phyloP scores from a whole-genome alignment of 441 rosid species.

The Mallotus repandus region DNA sequence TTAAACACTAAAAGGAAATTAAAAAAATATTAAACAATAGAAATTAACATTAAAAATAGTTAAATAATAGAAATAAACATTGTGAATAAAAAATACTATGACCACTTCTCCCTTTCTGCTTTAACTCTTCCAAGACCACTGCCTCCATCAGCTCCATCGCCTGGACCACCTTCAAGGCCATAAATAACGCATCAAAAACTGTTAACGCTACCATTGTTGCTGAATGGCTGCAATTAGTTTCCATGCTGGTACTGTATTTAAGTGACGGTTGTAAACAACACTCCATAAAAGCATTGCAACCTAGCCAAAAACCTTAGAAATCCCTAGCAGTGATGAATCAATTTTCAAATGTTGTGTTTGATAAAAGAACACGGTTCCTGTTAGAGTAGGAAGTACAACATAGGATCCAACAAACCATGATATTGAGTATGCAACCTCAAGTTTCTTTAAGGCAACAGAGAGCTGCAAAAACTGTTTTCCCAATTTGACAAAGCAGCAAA shows the following conservation, averaged over 20 bases:
- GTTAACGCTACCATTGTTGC: slow-evolving; percentile 56
- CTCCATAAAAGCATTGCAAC: slow-evolving; percentile 82
- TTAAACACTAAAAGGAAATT: too few relatives aligned
- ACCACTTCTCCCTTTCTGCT: too few relatives aligned
- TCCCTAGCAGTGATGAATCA: slow-evolving; percentile 57
- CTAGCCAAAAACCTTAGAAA: slow-evolving; percentile 85
- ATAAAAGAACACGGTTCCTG: slow-evolving; percentile 94
- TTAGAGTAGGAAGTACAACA: slow-evolving; percentile 62
- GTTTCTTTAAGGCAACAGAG: slow-evolving; percentile 48
- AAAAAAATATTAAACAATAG: too few relatives aligned
- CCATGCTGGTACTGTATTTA: slow-evolving; percentile 59
- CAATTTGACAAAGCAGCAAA: too few relatives aligned
- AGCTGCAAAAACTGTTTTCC: slow-evolving; percentile 63
- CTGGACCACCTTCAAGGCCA: too few relatives aligned
- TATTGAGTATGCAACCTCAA: slow-evolving; percentile 59
- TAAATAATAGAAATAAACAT: too few relatives aligned
- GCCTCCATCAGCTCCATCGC: too few relatives aligned
- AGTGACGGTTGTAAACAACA: slow-evolving; percentile 47
- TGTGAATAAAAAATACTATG: too few relatives aligned
- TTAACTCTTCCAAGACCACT: too few relatives aligned
- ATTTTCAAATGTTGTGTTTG: slow-evolving; percentile 65
- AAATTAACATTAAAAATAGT: too few relatives aligned
- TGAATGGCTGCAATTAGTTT: slow-evolving; percentile 64
- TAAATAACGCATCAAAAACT: slow-evolving; percentile 67
- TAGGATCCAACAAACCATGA: slow-evolving; percentile 75